Base-by-base conservation (phyloP, 164 flowering plant genomes). In the Vitis rupestris region DNA sequence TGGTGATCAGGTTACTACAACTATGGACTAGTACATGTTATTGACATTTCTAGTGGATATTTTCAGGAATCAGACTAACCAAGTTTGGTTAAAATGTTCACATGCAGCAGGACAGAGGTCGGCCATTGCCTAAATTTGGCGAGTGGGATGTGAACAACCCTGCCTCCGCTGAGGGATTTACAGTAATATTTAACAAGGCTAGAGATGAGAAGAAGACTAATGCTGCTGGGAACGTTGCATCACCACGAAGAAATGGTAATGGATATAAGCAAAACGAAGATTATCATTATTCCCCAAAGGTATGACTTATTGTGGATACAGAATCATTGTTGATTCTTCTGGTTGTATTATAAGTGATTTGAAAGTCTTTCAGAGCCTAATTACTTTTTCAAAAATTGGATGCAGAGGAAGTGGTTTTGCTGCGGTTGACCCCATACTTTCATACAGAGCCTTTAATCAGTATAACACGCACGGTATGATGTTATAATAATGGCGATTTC, bases 121-220 rank as follows among this genome's bases (percentile, higher is more conserved):
- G 77, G 37, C 85, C 90, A 14, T 76, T 90, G 75, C 94, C 94
- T 8, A 90, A 90, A 72, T 90, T 90, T 67, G 94, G 94, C 1
- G 92, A 90, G 64, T 88, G 94, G 94, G 94, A 90, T 77, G 92
- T 88, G 19, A 90, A 86, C 59, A 84, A 90, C 69, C 94, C 92
- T 11, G 90, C 90, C 13, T 81, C 90, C 9, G 90, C 91, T 4
- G 91, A 83, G 69, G 90, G 92, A 48, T 88, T 85, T 60, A 88
- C 94, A 0, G 90, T 90, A 67, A 90, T 90, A 65, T 90, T 90
- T 65, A 84, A 81, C 83, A 86, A 85, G 81, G 94, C 92, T 47
- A 86, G 92, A 74, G 86, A 86, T 78, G 92, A 88, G 64, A 88
- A 86, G 84, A 90, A 86, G 77, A 85, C 87, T 12, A 79, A 68